Base-by-base conservation (phyloP, 257 asterid genomes). In the Solanum sejunctum region DNA sequence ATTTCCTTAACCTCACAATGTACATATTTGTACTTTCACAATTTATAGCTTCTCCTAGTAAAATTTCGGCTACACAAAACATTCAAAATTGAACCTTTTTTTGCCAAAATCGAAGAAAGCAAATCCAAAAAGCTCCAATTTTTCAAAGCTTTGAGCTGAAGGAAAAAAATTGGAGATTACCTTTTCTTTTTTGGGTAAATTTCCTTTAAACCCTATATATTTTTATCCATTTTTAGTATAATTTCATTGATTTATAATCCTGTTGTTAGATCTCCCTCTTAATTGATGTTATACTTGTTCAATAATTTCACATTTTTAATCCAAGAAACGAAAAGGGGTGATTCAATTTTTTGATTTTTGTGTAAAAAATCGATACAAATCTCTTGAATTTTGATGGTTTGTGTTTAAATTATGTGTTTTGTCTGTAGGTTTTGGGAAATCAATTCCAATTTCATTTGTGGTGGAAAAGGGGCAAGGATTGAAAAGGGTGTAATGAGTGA, bases 401-500 rank as follows among this genome's bases (percentile, higher is more conserved):
- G 15, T 73, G 56, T 61, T 54, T 81, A 55, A 80, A 75, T 81
- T 84, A 49, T 43, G 12, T 49, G 11, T 85, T 87, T 13, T 82
- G 57, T 0, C 21, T 56, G 83, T 85, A 52, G 71, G 52, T 85
- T 85, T 84, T 88, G 82, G 75, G 86, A 79, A 5, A 18, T 21
- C 82, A 47, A 77, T 58, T 16, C 41, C 80, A 63, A 78, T 36
- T 36, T 75, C 7, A 49, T 55, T 17, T 39, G 26, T 6, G 15
- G 78, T 67, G 49, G 75, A 85, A 69, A 56, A 52, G 63, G 86
- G 84, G 82, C 41, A 83, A 88, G 84, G 45, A 85, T 63, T 84
- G 6, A 23, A 56, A 57, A 86, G 84, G 78, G 52, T 75, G 91
- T 92, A 96, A 87, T 91, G 86, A 94, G 92, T 86, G 91, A 90